These are phyloP conservation scores for Xylariaceae sp. DNA, from an alignment of 2,329 filamentous ascomycete species.

Conservation along the genomic window DNA sequence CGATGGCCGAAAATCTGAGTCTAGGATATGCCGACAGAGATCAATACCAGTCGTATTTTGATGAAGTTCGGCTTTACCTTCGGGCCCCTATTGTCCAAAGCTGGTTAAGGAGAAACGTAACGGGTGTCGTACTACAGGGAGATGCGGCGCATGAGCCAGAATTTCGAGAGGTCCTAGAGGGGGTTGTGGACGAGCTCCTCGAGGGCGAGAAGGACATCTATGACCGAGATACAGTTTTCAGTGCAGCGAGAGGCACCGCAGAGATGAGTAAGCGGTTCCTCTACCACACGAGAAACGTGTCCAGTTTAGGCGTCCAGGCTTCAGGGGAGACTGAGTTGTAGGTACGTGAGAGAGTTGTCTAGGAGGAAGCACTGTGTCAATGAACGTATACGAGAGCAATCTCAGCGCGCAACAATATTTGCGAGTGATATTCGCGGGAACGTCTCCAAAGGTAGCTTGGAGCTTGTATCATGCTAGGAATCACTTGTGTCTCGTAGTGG, in stretches of 20 bases:
- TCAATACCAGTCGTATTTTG: conserved; percentile 8
- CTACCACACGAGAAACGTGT: background rate
- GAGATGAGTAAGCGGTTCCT: conserved; percentile 11
- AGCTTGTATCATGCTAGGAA: too few species aligned
- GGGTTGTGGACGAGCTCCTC: conserved; percentile 7
- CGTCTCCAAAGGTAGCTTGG: too few species aligned
- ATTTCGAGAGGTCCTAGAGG: conserved; percentile 5
- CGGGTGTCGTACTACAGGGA: conserved; percentile 7
- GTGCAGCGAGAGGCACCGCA: conserved; percentile 8
- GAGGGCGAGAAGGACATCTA: conserved; percentile 1
- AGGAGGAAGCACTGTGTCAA: too few species aligned
- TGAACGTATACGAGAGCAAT: too few species aligned
- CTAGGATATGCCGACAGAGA: conserved; percentile 3
- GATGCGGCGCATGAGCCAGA: conserved; percentile 6
- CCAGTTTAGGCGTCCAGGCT: background rate
- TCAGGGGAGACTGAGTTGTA: conserved; percentile 4
- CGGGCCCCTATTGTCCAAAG: conserved; percentile 8
- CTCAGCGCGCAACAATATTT: too few species aligned
- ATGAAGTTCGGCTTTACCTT: conserved; percentile 5
- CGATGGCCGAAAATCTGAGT: background rate
- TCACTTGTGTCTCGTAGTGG: too few species aligned
- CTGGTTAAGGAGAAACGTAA: conserved; percentile 4
- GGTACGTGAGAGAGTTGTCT: background rate
- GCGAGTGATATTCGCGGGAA: too few species aligned
- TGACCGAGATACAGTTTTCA: conserved; percentile 9